Base-by-base conservation (phyloP, 2,329 filamentous ascomycete species). In the Penicillium sp. region DNA sequence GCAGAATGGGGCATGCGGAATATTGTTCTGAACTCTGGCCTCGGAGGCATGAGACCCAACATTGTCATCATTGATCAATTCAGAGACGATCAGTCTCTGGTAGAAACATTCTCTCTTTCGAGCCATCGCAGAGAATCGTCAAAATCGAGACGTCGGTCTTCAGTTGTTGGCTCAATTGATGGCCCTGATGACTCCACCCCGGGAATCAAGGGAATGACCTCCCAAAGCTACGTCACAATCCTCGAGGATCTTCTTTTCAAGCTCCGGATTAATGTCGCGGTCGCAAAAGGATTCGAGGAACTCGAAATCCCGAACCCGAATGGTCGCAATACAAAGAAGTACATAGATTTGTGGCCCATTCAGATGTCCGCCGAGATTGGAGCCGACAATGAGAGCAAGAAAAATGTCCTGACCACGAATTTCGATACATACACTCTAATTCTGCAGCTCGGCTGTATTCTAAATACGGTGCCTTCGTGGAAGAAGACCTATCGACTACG, bases 401-500 rank as follows among this genome's bases (percentile, higher is more conserved):
- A 80, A 56, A 85, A 84, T 62, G 79, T 94, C 6, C 71, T 93
- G 49, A 95, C 90, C 0, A 94, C 89, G 0, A 95, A 95, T 60
- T 95, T 95, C 68, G 90, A 95, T 69, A 95, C 90, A 0, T 95
- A 91, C 80, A 84, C 90, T 0, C 77, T 95, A n/a, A 94, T 95
- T 53, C 77, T 95, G 3, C 90, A 95, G 62, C 79, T 95, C 9
- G 90, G 91, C 0, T 93, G 89, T 62, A 95, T 95, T 52, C 72
- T 95, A 1, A 84, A 87, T 58, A 94, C 88, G 1, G 89, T 94
- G 0, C 86, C 87, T 2, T 84, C 86, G 0, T 95, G 90, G 89
- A 89, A 87, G 63, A 84, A 82, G 47, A 81, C 80, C 0, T 94
- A 89, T 68, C 80, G 77, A 38, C 73, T 95, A 7, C 85, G 90